A percentile compares a stretch with the other conserved stretches of the same genome.
Evolutionary conservation across 2,329 filamentous ascomycete species (phyloP).

Genomic region (Pseudogymnoascus sp.): DNA sequence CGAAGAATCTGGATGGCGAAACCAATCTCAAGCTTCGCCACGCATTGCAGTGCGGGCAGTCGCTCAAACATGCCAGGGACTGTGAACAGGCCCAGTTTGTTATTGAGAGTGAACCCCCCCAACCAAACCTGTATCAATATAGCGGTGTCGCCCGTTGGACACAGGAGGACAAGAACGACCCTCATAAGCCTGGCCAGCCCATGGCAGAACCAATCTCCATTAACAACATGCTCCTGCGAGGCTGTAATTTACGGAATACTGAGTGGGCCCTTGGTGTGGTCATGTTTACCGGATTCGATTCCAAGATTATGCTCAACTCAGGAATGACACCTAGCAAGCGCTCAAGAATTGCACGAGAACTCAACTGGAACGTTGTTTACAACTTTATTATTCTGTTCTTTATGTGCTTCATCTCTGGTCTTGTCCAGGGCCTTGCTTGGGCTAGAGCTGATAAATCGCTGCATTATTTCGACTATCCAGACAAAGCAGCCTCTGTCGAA

Average conservation of each 20-base stretch:
- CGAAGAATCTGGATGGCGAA: constrained; percentile 95
- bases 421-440: constrained; percentile 82
- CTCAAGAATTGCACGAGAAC: constrained; percentile 78
- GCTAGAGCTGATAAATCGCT: constrained; percentile 63
- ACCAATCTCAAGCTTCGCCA: constrained; percentile 95
- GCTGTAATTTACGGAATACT: constrained; percentile 88
- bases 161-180: constrained; percentile 58
- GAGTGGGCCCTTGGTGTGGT: constrained; percentile 93
- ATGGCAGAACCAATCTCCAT: constrained; percentile 93
- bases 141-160: constrained; percentile 83
- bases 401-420: constrained; percentile 80
- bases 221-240: constrained; percentile 89
- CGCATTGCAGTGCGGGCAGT: constrained; percentile 74
- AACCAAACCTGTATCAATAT: constrained; percentile 93
- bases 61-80: constrained; percentile 79
- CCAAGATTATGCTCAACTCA: constrained; percentile 98
- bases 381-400: constrained; percentile 85
- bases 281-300: constrained; percentile 89
- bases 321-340: constrained; percentile 93
- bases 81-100: constrained; percentile 83
- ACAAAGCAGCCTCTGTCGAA: constrained; percentile 26
- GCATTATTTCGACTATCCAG: constrained; percentile 76
- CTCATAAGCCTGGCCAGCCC: constrained; percentile 53
- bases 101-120: constrained; percentile 83
- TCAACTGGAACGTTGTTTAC: constrained; percentile 96